Base-by-base conservation (phyloP, 352 stramenopile genomes). In the Phytophthora citricola region DNA sequence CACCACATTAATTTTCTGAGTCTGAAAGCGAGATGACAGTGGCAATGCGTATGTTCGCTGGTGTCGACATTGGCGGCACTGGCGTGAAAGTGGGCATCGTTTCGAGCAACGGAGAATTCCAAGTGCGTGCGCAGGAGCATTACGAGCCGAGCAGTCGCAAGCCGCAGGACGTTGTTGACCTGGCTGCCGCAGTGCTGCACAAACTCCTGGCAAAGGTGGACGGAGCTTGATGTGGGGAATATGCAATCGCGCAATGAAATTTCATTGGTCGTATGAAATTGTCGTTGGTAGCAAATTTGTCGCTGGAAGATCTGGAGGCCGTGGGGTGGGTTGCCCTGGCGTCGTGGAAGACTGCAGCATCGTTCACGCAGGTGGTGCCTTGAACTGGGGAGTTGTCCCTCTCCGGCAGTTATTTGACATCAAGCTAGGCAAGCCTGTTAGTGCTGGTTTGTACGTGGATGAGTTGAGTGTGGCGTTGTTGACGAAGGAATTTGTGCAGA, bases 51-150 rank as follows among this genome's bases (percentile, higher is more conserved):
- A 65, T 89, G 63, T 78, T 84, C 41, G 76, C 76, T 27, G 85
- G 85, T 45, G 71, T 94, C 22, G 87, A 94, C 62, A 91, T 94
- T 57, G 87, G 84, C 51, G 85, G 81, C 55, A 76, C 83, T 31
- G 87, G 75, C 69, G 79, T 93, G 43, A 95, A 94, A 50, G 73
- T 90, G 22, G 85, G 85, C 12, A 29, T 95, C 39, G 84, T 94
- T n/a, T 69, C 63, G 12, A 53, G 55, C 9, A 58, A 80, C 3
- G 87, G 87, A 1, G 60, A 51, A 43, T 69, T 92, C 32, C 36
- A 88, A 40, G 71, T 58, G 17, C 74, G 79, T 26, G 64, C 68
- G 20, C 81, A 94, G 48, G 58, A 79, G 29, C 69, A 72, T 8
- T 79, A 85, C 32, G 53, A 74, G 9, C 53, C 65, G 24, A 53